Base-by-base conservation (phyloP, 805 yeast species). In the Myxozyma nipponensis region DNA sequence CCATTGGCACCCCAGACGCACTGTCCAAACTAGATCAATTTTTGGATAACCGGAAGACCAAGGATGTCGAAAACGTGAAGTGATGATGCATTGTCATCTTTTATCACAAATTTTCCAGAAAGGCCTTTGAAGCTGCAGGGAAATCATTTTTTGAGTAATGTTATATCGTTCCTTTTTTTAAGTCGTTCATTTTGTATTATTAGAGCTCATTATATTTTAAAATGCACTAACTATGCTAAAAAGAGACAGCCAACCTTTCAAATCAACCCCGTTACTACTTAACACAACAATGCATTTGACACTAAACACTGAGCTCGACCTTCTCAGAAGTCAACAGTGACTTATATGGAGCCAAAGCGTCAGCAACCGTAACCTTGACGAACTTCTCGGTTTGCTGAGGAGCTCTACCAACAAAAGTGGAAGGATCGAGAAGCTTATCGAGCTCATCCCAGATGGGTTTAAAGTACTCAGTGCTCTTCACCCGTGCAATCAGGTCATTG, bases 321-420 rank as follows among this genome's bases (percentile, higher is more conserved):
- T 77, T 79, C 63, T 83, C 87, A 42, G 76, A 69, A 61, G 81
- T 77, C 63, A 93, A 74, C 60, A 71, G 67, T 43, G 77, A 64
- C 64, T 77, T 67, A 72, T 77, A 84, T 45, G 87, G 86, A 57
- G 73, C 77, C 59, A 93, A 76, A 36, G 97, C 98, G 61, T 82
- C 72, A 47, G 82, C 84, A 50, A 93, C 98, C 52, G 91, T 95
- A 50, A 77, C 79, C 51, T 79, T 78, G 60, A 93, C 83, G 66
- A 93, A 93, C 72, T 90, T 91, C 69, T 85, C 96, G 50, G 95
- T 88, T 75, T 93, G 98, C 72, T 90, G 85, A 39, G 98, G 98
- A 49, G 98, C 98, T 71, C 98, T 86, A 63, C 98, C 98, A 42
- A 90, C 95, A 68, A 93, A 93, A 28, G 98, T 93, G 19, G 84